A percentile compares a stretch with the other conserved stretches of the same genome.
These are phyloP conservation scores for Penicillium sp. DNA, from an alignment of 2,329 filamentous ascomycete species.

Conservation along the genomic window DNA sequence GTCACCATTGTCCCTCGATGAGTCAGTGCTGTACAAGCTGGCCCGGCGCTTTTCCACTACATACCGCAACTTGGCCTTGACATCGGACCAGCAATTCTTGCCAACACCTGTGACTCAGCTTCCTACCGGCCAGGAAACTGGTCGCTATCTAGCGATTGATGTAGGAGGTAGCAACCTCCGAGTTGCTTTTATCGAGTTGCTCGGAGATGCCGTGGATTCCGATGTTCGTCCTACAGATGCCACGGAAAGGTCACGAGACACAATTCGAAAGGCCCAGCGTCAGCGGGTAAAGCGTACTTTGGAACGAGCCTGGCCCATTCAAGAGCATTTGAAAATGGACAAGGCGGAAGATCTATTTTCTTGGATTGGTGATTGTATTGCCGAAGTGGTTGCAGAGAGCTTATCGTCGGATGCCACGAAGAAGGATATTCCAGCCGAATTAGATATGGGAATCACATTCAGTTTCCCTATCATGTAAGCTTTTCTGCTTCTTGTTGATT, in stretches of 20 bases:
- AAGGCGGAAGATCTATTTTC: slow-evolving; percentile 72
- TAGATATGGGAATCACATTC: slow-evolving; percentile 52
- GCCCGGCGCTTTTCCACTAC: slow-evolving; percentile 48
- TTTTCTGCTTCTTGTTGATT: neutral
- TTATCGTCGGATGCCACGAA: slow-evolving; percentile 42
- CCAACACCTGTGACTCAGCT: slow-evolving; percentile 49
- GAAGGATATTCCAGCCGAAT: slow-evolving; percentile 43
- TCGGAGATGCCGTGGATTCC: slow-evolving; percentile 44
- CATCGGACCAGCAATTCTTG: slow-evolving; percentile 49
- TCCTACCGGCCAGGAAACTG: slow-evolving; percentile 53
- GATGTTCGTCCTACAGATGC: slow-evolving; percentile 33
- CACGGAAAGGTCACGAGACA: slow-evolving; percentile 43
- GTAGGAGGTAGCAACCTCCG: slow-evolving; percentile 58
- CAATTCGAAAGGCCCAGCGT: slow-evolving; percentile 47
- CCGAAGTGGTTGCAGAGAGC: slow-evolving; percentile 64
- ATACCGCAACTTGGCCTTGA: slow-evolving; percentile 45
- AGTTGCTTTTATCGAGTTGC: slow-evolving; percentile 56
- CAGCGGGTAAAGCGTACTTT: slow-evolving; percentile 49
- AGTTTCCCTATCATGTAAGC: slow-evolving; percentile 52
- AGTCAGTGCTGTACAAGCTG: slow-evolving; percentile 45
- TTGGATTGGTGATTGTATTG: slow-evolving; percentile 80
- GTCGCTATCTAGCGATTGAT: slow-evolving; percentile 57
- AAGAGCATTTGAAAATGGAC: slow-evolving; percentile 58
- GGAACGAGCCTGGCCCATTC: slow-evolving; percentile 55
- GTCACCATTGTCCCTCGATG: slow-evolving; percentile 42